Evolutionary conservation across 106 monocot species (phyloP), one percentile per base, ranked within the genome.

Genomic region (Cymbidium sinense): DNA sequence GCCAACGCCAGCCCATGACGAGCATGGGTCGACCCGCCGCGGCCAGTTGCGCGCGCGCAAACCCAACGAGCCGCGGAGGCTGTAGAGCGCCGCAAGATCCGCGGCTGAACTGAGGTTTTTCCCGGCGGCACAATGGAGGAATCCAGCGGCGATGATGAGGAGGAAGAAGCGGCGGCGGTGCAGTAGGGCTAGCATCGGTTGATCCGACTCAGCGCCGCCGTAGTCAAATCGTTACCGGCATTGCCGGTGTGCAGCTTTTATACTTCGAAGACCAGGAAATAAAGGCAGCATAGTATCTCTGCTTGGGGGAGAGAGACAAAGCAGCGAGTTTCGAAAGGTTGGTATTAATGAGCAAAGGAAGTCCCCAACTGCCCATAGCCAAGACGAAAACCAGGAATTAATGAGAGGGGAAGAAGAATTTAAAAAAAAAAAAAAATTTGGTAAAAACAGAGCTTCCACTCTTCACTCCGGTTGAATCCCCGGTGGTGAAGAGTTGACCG

Each of bases 41-140:
- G 96, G 96, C 96, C 96, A 96, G 81, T 96, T 86, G 25, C 89
- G 82, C 0, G 91, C 82, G 15, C 96, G 91, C 64, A 96, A 81
- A 4, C 89, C 93, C 44, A 96, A 87, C 51, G 93, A 86, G 78
- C 84, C 74, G 0, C 96, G 91, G 33, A 96, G 91, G 31, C 78
- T 75, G 81, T 86, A 93, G 5, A 96, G 83, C 47, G 82, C 96
- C 0, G 37, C 64, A n/a, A 96, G 80, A 71, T 93, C 96, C 27
- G 80, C 62, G 12, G 37, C 71, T 17, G 89, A 91, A 13, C 74
- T 74, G 20, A 74, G 23, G 44, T 47, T 74, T 21, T 44, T 33
- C 25, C 74, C 74, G 8, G 74, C 44, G 44, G 74, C 74, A 15
- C 44, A 27, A 27, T 27, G 12, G 74, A 44, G 27, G 8, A 44